These are phyloP conservation scores for Yarrowia hollandica DNA, from an alignment of 805 yeast genomes.

Conservation along the genomic window DNA sequence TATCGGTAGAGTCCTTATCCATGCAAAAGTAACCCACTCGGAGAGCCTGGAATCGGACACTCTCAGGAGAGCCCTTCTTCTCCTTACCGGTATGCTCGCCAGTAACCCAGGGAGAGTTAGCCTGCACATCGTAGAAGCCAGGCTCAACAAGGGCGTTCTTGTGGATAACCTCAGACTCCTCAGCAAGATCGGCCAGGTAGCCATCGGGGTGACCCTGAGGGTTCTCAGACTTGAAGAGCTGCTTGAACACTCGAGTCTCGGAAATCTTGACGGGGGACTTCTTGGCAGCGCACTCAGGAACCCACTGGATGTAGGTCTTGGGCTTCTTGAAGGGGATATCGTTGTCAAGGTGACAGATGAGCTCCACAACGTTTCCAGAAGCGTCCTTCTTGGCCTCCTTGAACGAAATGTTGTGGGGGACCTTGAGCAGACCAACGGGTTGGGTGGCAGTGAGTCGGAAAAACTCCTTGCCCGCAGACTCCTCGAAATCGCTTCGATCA, in stretches of 20 bases:
- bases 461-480: constrained; percentile 61
- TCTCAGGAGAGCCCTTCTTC: constrained; percentile 60
- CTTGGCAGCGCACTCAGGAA: constrained; percentile 65
- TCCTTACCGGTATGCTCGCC: constrained; percentile 63
- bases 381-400: constrained; percentile 62
- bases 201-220: constrained; percentile 89
- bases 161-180: constrained; percentile 69
- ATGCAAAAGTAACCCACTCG: constrained; percentile 94
- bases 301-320: constrained; percentile 97
- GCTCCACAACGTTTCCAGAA: constrained; percentile 62
- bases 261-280: constrained; percentile 62
- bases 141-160: constrained; percentile 73
- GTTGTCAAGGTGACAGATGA: constrained; percentile 78
- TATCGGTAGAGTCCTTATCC: constrained; percentile 71
- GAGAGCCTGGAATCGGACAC: constrained; percentile 96
- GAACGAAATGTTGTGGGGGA: constrained; percentile 78
- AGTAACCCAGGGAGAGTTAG: constrained; percentile 68
- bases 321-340: constrained; percentile 69
- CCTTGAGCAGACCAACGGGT: constrained; percentile 90
- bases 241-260: constrained; percentile 86
- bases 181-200: constrained; percentile 78
- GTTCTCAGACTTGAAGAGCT: constrained; percentile 84
- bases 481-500: constrained; percentile 85
- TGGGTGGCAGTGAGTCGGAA: constrained; percentile 93
- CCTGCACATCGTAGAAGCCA: constrained; percentile 65